Percentiles rank a stretch among this genome's conserved stretches.
Evolutionary conservation across 768 basidiomycete species (phyloP).

Genomic region (Tricholoma matsutake): DNA sequence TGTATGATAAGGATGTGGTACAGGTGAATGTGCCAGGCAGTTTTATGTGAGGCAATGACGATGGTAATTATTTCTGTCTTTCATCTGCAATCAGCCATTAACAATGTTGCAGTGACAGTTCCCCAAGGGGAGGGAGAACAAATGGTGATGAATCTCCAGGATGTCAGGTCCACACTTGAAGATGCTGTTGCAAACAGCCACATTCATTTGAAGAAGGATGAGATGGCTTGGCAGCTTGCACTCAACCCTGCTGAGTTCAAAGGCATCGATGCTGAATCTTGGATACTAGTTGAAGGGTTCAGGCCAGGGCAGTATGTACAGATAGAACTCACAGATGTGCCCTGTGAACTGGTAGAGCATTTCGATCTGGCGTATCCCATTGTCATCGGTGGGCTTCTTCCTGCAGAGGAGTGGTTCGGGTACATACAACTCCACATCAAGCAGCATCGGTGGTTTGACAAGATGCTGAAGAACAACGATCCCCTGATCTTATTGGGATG

Average conservation of each 20-base stretch:
- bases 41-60: conserved; percentile 75
- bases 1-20: conserved; percentile 98
- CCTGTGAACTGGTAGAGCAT: conserved; percentile 88
- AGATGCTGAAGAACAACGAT: conserved; percentile 94
- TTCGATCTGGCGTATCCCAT: conserved; percentile 92
- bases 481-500: conserved; percentile 97
- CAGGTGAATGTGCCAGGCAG: conserved; percentile 97
- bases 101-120: conserved; percentile 36
- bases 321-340: conserved; percentile 79
- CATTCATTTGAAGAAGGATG: conserved; percentile 87
- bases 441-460: conserved; percentile 89
- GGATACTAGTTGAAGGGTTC: conserved; percentile 86
- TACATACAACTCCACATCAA: conserved; percentile 95
- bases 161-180: conserved; percentile 75
- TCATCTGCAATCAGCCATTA: background rate
- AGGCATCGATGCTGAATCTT: conserved; percentile 68
- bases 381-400: conserved; percentile 86
- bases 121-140: conserved; percentile 91
- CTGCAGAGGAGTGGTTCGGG: conserved; percentile 89
- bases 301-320: conserved; percentile 91
- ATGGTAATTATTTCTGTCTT: conserved; percentile 40
- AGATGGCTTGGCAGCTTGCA: conserved; percentile 79
- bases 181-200: conserved; percentile 78
- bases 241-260: conserved; percentile 87
- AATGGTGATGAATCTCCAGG: conserved; percentile 98